phyloP scores from a whole-genome alignment of 306 rosid genomes.

The Dryas alaskensis region DNA sequence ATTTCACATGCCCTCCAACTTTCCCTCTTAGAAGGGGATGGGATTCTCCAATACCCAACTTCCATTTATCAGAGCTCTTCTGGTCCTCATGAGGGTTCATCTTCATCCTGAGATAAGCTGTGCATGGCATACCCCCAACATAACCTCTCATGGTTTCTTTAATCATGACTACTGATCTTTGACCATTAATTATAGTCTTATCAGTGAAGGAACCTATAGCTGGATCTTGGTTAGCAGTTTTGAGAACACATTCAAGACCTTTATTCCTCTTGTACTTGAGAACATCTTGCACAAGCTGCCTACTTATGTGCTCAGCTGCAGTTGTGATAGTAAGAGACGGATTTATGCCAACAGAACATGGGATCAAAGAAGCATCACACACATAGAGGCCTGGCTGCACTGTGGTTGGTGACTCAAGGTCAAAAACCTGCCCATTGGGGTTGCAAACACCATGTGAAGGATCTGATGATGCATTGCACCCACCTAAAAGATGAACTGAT shows the following conservation, averaged over 20 bases:
- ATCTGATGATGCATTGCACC: conserved; percentile 33
- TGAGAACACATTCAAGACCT: not conserved
- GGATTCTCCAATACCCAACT: conserved; percentile 16
- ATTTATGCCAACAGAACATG: conserved; percentile 37
- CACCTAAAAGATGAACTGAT: conserved; percentile 38
- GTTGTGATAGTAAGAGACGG: conserved; percentile 37
- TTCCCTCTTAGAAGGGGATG: conserved; percentile 30
- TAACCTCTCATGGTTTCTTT: conserved; percentile 36
- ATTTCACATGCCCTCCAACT: conserved; percentile 35
- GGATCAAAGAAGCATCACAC: conserved; percentile 41
- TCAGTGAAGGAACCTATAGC: not conserved
- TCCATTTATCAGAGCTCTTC: conserved; percentile 3
- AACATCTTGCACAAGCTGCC: conserved; percentile 28
- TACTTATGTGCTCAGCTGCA: conserved; percentile 32
- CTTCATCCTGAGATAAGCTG: conserved; percentile 29
- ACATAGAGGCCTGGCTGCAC: conserved; percentile 33
- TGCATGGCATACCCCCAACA: conserved; percentile 35
- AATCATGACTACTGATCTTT: conserved; percentile 16
- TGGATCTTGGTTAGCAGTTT: conserved; percentile 8
- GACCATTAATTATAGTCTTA: not conserved
- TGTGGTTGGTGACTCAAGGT: conserved; percentile 7
- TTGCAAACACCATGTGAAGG: conserved; percentile 37
- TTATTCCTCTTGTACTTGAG: conserved; percentile 21
- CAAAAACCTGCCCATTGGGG: conserved; percentile 34
- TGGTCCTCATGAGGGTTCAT: conserved; percentile 22